phyloP scores from a whole-genome alignment of 192 early-diverging fungal genomes.

The Dissophora ornata region DNA sequence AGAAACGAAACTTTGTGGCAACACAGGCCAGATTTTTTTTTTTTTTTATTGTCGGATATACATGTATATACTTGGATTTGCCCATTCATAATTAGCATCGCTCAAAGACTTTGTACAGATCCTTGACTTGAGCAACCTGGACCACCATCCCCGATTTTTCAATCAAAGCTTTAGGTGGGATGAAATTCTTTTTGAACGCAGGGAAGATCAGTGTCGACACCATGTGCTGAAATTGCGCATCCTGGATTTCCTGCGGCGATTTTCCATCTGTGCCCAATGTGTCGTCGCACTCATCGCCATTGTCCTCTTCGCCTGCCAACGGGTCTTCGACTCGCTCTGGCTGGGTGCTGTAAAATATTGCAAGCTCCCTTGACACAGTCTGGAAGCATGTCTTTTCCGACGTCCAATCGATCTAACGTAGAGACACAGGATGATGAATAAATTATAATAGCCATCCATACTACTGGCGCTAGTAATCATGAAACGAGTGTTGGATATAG shows the following conservation, averaged over 20 bases:
- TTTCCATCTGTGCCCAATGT: constrained; percentile 11
- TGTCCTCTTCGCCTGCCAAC: constrained; percentile 2
- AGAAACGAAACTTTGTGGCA: too few relatives aligned
- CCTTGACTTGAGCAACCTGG: constrained; percentile 84
- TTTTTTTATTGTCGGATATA: neutral
- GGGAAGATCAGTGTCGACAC: constrained; percentile 72
- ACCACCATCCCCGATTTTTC: constrained; percentile 70
- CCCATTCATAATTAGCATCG: constrained; percentile 76
- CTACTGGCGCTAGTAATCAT: neutral
- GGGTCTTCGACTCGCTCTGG: constrained; percentile 51
- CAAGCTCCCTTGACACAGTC: constrained; percentile 73
- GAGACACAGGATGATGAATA: neutral
- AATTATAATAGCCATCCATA: neutral
- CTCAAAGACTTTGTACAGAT: constrained; percentile 97
- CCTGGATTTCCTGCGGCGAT: constrained; percentile 25
- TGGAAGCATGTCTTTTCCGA: constrained; percentile 89
- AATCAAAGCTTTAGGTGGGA: constrained; percentile 70
- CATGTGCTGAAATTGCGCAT: constrained; percentile 27
- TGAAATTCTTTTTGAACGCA: constrained; percentile 78
- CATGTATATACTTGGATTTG: neutral
- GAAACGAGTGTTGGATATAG: constrained; percentile 2
- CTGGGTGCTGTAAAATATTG: constrained; percentile 71
- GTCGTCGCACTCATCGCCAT: neutral
- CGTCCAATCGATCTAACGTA: constrained; percentile 82
- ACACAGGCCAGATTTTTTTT: neutral